Evolutionary conservation across 2,329 filamentous ascomycete genomes (phyloP).

Genomic region (Botrytis porri): DNA sequence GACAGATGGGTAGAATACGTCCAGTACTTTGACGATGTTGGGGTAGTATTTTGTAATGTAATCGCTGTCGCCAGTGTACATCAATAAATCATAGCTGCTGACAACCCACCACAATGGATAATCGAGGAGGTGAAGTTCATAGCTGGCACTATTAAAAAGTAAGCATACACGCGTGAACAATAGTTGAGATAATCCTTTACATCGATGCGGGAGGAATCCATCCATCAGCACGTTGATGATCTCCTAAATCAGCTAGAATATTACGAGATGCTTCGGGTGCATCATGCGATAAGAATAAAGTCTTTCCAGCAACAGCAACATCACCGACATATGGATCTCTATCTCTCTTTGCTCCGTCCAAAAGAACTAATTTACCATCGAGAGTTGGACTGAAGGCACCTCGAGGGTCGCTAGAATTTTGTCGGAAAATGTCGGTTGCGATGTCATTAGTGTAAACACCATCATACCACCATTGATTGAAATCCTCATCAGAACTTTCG

Average conservation of each 20-base stretch:
- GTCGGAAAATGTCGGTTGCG: conserved; percentile 46
- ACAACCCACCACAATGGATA: conserved; percentile 54
- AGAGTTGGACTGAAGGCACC: conserved; percentile 45
- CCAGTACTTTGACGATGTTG: conserved; percentile 43
- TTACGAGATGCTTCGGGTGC: conserved; percentile 43
- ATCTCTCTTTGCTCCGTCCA: conserved; percentile 52
- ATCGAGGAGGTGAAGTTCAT: conserved; percentile 49
- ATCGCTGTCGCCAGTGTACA: conserved; percentile 48
- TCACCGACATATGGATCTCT: conserved; percentile 54
- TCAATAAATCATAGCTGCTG: conserved; percentile 47
- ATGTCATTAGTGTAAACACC: conserved; percentile 52
- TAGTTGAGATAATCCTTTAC: conserved; percentile 33
- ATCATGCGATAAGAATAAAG: conserved; percentile 48
- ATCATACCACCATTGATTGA: conserved; percentile 54
- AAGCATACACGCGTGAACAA: neutral
- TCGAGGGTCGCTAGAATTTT: conserved; percentile 50
- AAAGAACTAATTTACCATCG: conserved; percentile 46
- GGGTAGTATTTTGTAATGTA: conserved; percentile 45
- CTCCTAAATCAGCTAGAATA: conserved; percentile 49
- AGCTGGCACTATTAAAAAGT: conserved; percentile 40
- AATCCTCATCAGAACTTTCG: conserved; percentile 48
- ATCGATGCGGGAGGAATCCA: conserved; percentile 55
- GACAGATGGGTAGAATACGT: conserved; percentile 46
- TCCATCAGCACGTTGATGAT: conserved; percentile 49
- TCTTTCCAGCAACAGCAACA: conserved; percentile 48